Evolutionary conservation across 306 rosid species (phyloP), one percentile per base, ranked within the genome.

Genomic region (Fragaria ananassa): DNA sequence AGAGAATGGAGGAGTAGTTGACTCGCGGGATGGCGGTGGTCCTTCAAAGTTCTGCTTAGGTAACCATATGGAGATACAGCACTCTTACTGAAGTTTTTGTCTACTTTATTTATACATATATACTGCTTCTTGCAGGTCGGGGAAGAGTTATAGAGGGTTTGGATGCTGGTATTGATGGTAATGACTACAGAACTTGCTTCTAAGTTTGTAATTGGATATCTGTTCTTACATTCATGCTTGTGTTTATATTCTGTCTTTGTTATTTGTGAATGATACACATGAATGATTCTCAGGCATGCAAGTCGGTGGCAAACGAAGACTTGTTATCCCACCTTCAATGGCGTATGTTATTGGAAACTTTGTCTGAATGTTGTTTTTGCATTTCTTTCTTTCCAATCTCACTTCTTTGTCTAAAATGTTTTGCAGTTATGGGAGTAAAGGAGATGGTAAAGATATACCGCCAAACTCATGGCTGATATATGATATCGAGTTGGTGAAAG

Each of bases 131-230:
- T 82, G 72, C 89, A 94, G 98, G 98, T 62, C 75, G 69, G 64
- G 89, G 94, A 67, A 68, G 75, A 78, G 96, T 90, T 74, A 76
- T 87, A 4, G 42, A 81, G 25, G 95, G 96, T 74, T 91, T 89
- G 97, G 91, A 94, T 74, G 84, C 81, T 76, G 97, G 96, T 54
- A 83, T 94, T 77, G 91, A 90, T 80, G 98, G 98, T 93, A 88
- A 65, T 71, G 41, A 44, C 47, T 70, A 18, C 11, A 76, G 50
- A 54, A 78, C 71, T 72, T 50, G 45, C 25, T 37, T 76, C 27
- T 19, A 61, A 47, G 46, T 46, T 71, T 51, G 35, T 39, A 13
- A 6, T 49, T 35, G 41, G 45, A 73, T 47, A 46, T 45, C 62
- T 3, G 19, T n/a, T 23, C 12, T 31, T 44, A 21, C 69, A 4